Percentiles rank a stretch among this genome's conserved stretches.
phyloP scores from a whole-genome alignment of 208 protist genomes.

The Leishmania turanica region DNA sequence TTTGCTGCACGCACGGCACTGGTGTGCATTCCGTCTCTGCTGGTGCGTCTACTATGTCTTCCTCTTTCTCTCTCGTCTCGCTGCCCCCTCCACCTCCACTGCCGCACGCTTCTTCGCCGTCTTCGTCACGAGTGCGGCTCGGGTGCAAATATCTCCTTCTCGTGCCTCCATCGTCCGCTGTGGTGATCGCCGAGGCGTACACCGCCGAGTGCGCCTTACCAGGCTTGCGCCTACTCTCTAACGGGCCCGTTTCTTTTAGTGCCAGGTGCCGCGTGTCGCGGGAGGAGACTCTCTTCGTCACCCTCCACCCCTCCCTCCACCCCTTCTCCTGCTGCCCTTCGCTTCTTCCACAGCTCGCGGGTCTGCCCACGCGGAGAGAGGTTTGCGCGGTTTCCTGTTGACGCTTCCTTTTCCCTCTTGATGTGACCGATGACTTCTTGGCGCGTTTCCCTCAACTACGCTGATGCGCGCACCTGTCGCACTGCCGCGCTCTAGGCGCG shows the following conservation, averaged over 20 bases:
- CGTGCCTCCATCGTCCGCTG: not conserved
- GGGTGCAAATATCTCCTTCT: not conserved
- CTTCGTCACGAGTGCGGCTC: not conserved
- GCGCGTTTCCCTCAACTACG: not conserved
- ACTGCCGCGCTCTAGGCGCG: not conserved
- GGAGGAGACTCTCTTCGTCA: not conserved
- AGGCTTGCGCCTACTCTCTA: not conserved
- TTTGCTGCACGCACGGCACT: not conserved
- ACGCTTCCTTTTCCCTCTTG: not conserved
- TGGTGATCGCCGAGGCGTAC: too few relatives aligned
- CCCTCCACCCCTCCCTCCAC: not conserved
- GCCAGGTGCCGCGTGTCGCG: not conserved
- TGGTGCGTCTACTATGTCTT: not conserved
- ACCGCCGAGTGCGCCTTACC: not conserved
- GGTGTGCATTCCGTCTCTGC: not conserved
- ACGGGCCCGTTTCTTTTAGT: not conserved
- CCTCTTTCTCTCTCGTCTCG: not conserved
- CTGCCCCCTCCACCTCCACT: not conserved
- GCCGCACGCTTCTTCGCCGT: not conserved
- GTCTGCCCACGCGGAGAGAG: not conserved
- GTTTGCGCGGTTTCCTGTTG: not conserved
- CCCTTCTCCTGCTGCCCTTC: not conserved
- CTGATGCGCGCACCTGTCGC: conserved; percentile 7
- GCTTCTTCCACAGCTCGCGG: not conserved
- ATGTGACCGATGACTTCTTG: not conserved